Base-by-base conservation (phyloP, 352 stramenopile species). In the Lagenidium sp. region DNA sequence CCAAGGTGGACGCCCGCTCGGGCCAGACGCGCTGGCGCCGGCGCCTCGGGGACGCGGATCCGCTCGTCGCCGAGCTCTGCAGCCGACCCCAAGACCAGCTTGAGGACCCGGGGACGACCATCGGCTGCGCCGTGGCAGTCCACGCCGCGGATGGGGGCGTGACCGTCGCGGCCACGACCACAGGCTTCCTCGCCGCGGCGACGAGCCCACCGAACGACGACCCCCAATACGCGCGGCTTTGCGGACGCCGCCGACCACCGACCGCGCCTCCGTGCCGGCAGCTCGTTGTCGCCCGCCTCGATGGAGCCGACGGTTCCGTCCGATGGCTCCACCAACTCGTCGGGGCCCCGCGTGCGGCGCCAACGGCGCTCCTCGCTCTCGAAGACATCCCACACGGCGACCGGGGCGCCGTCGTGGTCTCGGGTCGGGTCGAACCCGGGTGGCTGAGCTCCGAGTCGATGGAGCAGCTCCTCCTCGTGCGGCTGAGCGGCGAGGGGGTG, bases 21-120 rank as follows among this genome's bases (percentile, higher is more conserved):
- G 57, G 57, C 5, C 16, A 36, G 7, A 4, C 38, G 13, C 24
- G 52, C 18, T 72, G 62, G 57, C 58, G 44, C 3, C 55, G 38
- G 13, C 53, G 52, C 25, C 35, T 61, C 23, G 28, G 15, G 28
- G 8, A 32, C 28, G 28, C 28, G 25, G 30, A 3, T 39, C 42
- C 7, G 18, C 36, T 15, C 26, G 31, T 6, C 18, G 32, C 29
- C n/a, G 39, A 50, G 16, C 32, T 51, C 6, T 56, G 53, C 30
- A 34, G 37, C 6, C 30, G 45, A 13, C 36, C 22, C 37, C 11
- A 32, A 8, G n/a, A n/a, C n/a, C n/a, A n/a, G n/a, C n/a, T n/a
- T n/a, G n/a, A n/a, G 28, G 28, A 43, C 20, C 7, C 13, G 20
- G 37, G 11, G 18, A n/a, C n/a, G n/a, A n/a, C n/a, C n/a, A n/a